Base-by-base conservation (phyloP, 2,329 filamentous ascomycete species). In the Apiospora saccharicola region DNA sequence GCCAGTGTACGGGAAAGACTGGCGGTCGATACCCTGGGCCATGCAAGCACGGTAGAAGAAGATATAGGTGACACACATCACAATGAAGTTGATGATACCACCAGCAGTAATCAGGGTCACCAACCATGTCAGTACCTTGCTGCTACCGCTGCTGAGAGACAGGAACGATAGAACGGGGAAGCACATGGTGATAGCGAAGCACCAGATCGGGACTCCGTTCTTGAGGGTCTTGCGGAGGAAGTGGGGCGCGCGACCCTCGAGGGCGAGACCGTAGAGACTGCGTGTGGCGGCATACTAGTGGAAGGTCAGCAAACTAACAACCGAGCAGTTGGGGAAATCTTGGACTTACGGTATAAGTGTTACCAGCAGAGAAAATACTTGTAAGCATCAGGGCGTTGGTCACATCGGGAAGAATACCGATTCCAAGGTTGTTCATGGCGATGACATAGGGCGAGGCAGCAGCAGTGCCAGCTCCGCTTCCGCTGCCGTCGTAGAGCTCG, bases 131-230 rank as follows among this genome's bases (percentile, higher is more conserved):
- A 75, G 34, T 4, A 75, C 73, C 51, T 49, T 26, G 22, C 14
- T 37, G n/a, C 72, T 72, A 76, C 80, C 71, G 79, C 61, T 72
- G 12, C 67, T 57, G 1, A 76, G 43, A 13, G 81, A 80, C 12
- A 86, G 82, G 16, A 92, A 92, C 22, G 87, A 87, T 43, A 93
- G 81, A n/a, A 91, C 83, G 2, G 88, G 86, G 77, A 93, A 89
- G 4, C 85, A 75, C 74, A 92, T 85, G 2, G 89, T 87, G 37
- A 90, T 78, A 4, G 78, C 72, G 34, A 92, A 89, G 75, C 86
- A 89, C 78, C 90, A 90, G 74, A 91, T 85, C 0, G 91, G 91
- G 2, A 93, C 87, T 24, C 89, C 89, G 30, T 81, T 80, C 71
- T 81, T 84, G 1, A 86, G 90, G 77, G 87, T 89, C 71, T 82